Conservation (phyloP, 768 basidiomycete genomes). For the Auricularia sp. region DNA sequence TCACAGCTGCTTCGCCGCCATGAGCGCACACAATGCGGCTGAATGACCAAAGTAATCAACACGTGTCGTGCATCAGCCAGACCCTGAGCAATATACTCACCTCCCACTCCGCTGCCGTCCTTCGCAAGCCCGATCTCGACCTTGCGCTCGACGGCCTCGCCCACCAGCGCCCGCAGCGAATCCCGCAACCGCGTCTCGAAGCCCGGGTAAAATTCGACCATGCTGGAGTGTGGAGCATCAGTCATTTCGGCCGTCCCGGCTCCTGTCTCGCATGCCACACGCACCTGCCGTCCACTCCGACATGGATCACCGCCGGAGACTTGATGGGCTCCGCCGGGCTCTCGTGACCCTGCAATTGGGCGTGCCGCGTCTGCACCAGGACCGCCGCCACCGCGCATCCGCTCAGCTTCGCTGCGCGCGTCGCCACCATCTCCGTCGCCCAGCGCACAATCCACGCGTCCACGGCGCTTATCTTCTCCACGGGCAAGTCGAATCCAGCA, state of each 20-base stretch:
- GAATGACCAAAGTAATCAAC: not conserved
- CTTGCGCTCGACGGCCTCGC: conserved; percentile 66
- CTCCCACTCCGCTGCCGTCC: conserved; percentile 95
- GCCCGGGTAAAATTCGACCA: conserved; percentile 87
- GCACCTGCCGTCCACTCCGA: conserved; percentile 92
- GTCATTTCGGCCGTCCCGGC: not conserved
- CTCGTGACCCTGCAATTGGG: conserved; percentile 27
- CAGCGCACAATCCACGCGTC: conserved; percentile 67
- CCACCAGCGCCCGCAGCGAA: conserved; percentile 66
- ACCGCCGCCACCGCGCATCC: conserved; percentile 83
- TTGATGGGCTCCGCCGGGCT: conserved; percentile 29
- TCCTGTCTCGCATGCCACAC: conserved; percentile 10
- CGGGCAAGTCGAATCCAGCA: conserved; percentile 48
- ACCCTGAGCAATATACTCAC: conserved; percentile 36
- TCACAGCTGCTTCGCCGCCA: too few species aligned
- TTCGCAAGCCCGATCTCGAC: conserved; percentile 89
- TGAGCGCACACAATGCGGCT: too few species aligned
- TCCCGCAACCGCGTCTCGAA: conserved; percentile 69
- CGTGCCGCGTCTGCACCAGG: conserved; percentile 68
- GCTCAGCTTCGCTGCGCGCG: conserved; percentile 73
- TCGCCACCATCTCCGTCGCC: conserved; percentile 67
- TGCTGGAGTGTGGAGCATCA: conserved; percentile 31
- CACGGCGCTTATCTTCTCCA: conserved; percentile 38
- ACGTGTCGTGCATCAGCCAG: not conserved
- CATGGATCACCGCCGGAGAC: conserved; percentile 37